phyloP scores from a whole-genome alignment of 2,329 filamentous ascomycete species.

The Seiridium unicorne region DNA sequence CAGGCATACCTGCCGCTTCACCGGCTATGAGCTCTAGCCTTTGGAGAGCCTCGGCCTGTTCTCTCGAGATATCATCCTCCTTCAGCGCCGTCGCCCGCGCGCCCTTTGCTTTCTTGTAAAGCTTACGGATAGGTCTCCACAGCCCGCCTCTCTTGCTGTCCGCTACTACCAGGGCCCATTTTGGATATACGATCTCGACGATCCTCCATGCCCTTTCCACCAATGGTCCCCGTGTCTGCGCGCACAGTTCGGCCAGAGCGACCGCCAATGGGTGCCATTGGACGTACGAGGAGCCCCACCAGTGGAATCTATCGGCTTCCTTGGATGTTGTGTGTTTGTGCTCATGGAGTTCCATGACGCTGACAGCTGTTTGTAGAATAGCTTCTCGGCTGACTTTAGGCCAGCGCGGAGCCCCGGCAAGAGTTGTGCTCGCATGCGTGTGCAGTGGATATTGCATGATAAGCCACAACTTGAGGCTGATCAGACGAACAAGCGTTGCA shows the following conservation, averaged over 20 bases:
- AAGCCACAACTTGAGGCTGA: slow-evolving; percentile 47
- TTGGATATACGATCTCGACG: slow-evolving; percentile 42
- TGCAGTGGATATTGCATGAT: slow-evolving; percentile 43
- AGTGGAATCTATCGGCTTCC: slow-evolving; percentile 37
- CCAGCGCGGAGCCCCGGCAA: slow-evolving; percentile 1
- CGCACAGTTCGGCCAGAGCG: slow-evolving; percentile 50
- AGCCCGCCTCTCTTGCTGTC: slow-evolving; percentile 48
- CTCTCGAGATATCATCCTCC: neutral
- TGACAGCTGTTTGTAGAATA: slow-evolving; percentile 45
- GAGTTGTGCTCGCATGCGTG: slow-evolving; percentile 11
- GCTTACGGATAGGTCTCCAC: slow-evolving; percentile 53
- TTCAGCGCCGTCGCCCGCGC: slow-evolving; percentile 31
- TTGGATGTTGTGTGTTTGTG: slow-evolving; percentile 26
- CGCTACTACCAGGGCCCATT: slow-evolving; percentile 43
- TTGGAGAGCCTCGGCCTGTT: neutral
- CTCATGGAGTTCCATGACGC: slow-evolving; percentile 41
- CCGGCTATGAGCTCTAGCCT: slow-evolving; percentile 1
- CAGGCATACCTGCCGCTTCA: neutral
- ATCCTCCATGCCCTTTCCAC: slow-evolving; percentile 49
- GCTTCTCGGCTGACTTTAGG: slow-evolving; percentile 34
- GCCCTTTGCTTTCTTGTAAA: slow-evolving; percentile 47
- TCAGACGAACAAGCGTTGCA: slow-evolving; percentile 36
- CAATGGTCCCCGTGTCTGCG: slow-evolving; percentile 41
- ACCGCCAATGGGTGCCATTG: slow-evolving; percentile 57
- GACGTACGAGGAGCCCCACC: slow-evolving; percentile 50